Conservation (phyloP, 2,329 filamentous ascomycete species). For the Lasiodiplodia sp. region DNA sequence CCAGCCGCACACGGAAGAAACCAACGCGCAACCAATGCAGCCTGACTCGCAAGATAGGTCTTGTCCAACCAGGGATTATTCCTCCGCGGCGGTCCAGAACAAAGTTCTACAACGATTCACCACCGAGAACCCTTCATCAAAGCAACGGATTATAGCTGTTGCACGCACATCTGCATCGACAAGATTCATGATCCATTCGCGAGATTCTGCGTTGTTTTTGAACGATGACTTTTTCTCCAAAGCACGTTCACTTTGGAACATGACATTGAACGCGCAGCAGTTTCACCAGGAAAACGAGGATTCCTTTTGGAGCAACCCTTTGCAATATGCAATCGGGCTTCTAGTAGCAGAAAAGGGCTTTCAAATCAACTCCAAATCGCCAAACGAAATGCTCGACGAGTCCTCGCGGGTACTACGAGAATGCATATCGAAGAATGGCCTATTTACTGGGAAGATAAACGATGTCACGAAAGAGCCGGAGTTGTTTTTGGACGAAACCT, state of each 20-base stretch:
- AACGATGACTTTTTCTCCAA: neutral
- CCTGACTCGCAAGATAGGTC: neutral
- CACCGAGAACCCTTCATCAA: neutral
- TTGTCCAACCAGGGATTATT: neutral
- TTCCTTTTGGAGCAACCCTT: slow-evolving; percentile 1
- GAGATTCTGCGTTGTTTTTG: slow-evolving; percentile 29
- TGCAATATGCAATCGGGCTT: slow-evolving; percentile 14
- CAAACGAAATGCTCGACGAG: neutral
- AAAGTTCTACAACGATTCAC: neutral
- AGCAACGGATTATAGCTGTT: slow-evolving; percentile 27
- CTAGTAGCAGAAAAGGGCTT: neutral
- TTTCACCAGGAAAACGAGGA: slow-evolving; percentile 13
- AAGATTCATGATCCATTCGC: slow-evolving; percentile 30
- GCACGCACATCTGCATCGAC: slow-evolving; percentile 3
- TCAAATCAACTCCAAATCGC: neutral
- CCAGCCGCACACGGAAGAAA: too few relatives aligned
- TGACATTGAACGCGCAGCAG: neutral
- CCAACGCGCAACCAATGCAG: too few relatives aligned
- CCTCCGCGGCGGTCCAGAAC: neutral
- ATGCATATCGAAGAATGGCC: neutral
- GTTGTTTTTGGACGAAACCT: neutral
- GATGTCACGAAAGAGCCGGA: neutral
- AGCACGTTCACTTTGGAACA: neutral
- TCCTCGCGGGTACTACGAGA: neutral
- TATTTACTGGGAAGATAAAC: neutral